Percentiles rank a stretch among this genome's conserved stretches.
Conservation (phyloP, 768 basidiomycete species). For the Termitomyces eurrhizus region DNA sequence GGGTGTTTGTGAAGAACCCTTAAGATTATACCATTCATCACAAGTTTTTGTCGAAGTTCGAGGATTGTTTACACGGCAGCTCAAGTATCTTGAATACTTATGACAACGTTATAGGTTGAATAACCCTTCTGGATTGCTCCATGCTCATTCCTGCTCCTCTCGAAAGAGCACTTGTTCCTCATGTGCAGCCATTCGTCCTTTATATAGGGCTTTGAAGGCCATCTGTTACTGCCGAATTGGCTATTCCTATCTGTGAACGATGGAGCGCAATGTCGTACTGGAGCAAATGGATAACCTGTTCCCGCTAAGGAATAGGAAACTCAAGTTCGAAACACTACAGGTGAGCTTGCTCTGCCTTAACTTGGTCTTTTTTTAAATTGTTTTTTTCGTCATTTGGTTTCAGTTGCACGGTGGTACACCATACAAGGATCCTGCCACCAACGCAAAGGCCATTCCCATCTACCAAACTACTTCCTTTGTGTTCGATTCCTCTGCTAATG, state of each 20-base stretch:
- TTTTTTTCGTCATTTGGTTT: constrained; percentile 15
- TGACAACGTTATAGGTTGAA: no score
- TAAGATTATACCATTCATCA: no score
- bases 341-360: not conserved
- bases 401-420: constrained; percentile 61
- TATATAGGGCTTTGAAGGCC: not conserved
- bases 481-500: constrained; percentile 46
- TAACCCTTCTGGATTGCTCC: constrained; percentile 3
- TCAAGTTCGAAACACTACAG: constrained; percentile 51
- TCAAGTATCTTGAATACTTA: no score
- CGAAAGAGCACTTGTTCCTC: not conserved
- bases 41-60: no score
- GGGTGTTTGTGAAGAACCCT: no score
- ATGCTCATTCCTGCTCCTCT: not conserved
- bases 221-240: not conserved
- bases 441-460: constrained; percentile 61
- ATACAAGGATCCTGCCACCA: constrained; percentile 45
- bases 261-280: constrained; percentile 13
- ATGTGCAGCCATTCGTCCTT: not conserved
- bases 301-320: constrained; percentile 22
- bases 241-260: not conserved
- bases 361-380: not conserved
- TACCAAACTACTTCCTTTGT: constrained; percentile 54
- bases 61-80: no score
- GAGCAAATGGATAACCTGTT: constrained; percentile 23